A percentile compares a stretch with the other conserved stretches of the same genome.
These are phyloP conservation scores for Nyssa sinensis DNA, from an alignment of 148 eudicot genomes.

Conservation along the genomic window DNA sequence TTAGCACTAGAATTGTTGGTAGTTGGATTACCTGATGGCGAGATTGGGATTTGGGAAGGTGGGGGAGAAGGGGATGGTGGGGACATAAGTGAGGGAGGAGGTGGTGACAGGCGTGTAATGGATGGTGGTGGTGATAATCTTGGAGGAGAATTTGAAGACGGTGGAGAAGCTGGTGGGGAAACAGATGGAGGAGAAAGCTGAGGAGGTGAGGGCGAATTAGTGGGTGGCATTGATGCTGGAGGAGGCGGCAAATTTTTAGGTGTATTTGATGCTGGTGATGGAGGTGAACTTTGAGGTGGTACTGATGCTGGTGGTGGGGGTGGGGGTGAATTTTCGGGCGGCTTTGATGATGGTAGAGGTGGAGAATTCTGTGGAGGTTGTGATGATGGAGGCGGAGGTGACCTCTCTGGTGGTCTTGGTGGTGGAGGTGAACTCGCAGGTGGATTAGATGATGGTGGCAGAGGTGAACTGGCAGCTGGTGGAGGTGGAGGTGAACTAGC, in stretches of 20 bases:
- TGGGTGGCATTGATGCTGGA: conserved; percentile 32
- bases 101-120: conserved; percentile 16
- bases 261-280: conserved; percentile 28
- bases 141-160: conserved; percentile 14
- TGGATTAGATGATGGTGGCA: conserved; percentile 22
- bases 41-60: conserved; percentile 19
- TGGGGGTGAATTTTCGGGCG: conserved; percentile 24
- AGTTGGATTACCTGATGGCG: conserved; percentile 21
- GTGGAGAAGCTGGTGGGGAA: conserved; percentile 32
- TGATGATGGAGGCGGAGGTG: conserved; percentile 26
- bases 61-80: conserved; percentile 31
- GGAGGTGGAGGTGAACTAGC: conserved; percentile 26
- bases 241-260: conserved; percentile 37
- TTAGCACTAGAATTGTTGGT: conserved; percentile 1
- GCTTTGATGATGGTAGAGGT: conserved; percentile 15
- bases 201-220: conserved; percentile 27
- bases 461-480: conserved; percentile 19
- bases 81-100: conserved; percentile 26
- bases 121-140: conserved; percentile 14
- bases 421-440: conserved; percentile 15
- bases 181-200: conserved; percentile 23
- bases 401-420: conserved; percentile 15
- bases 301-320: conserved; percentile 31
- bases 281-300: conserved; percentile 34
- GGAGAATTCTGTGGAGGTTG: conserved; percentile 24